Evolutionary conservation across 139 green algal genomes (phyloP), one percentile per base, ranked within the genome.

Genomic region (Chlamydomonas incerta): DNA sequence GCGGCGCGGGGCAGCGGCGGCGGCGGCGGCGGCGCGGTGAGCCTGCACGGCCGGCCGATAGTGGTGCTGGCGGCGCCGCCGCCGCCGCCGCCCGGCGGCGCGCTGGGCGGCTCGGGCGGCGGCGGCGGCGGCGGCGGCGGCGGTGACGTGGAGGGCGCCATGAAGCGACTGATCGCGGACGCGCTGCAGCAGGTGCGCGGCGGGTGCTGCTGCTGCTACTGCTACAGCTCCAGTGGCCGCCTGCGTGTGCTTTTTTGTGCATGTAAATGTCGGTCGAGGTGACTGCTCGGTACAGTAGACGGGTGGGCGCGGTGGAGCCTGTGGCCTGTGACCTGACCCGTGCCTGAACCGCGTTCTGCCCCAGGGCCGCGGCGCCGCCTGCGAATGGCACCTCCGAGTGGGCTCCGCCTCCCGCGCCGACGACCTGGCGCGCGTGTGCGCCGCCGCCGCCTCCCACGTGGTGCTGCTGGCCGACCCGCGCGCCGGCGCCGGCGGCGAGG

Each of bases 401-500:
- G 79, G 79, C 33, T 85, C 79, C 35, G 34, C 47, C n/a, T 41
- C 41, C 29, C 79, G 79, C 46, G 37, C 47, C 29, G 65, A 73
- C 31, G 79, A 85, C 50, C 79, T 85, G 14, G 65, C 66, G 4
- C 65, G 79, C 8, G 79, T 85, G 28, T 85, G 79, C 47, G 79
- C 66, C 23, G 47, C 66, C 29, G 31, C 66, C 41, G 79, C 79
- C 6, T 34, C 79, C 11, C 47, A 73, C 37, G 26, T 85, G 29
- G 66, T 85, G 18, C 47, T 85, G 47, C 79, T 85, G 65, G 79
- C 79, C 11, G 79, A 85, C 79, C 79, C 79, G 14, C 66, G 79
- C 47, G 79, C 67, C 47, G 66, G 29, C 3, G 28, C 65, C n/a
- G 47, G 37, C 37, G 11, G 17, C 3, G 79, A 55, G 28, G 79